phyloP scores from a whole-genome alignment of 2,329 filamentous ascomycete species.

The Penicillium sp. region DNA sequence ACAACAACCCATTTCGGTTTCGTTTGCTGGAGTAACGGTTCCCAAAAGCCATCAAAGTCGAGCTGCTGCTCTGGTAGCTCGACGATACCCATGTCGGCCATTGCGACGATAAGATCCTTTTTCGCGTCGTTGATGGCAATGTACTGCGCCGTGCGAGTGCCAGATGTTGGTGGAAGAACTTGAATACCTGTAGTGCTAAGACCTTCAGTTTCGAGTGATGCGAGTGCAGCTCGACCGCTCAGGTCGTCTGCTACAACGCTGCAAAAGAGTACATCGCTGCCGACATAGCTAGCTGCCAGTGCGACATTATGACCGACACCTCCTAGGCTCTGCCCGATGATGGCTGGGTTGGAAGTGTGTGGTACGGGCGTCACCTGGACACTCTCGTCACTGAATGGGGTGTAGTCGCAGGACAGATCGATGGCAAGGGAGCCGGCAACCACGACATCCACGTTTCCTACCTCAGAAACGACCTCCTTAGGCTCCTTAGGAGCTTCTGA shows the following conservation, averaged over 20 bases:
- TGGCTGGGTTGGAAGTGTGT: conserved; percentile 82
- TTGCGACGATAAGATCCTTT: conserved; percentile 83
- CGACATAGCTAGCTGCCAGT: conserved; percentile 72
- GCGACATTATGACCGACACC: conserved; percentile 93
- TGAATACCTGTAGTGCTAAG: conserved; percentile 67
- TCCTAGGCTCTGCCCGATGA: conserved; percentile 78
- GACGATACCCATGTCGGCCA: conserved; percentile 93
- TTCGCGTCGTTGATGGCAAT: conserved; percentile 81
- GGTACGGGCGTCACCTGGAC: conserved; percentile 43
- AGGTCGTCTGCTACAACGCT: conserved; percentile 79
- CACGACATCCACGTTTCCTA: conserved; percentile 62
- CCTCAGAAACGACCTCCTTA: not conserved
- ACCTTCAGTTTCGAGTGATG: conserved; percentile 58
- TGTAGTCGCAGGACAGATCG: conserved; percentile 81
- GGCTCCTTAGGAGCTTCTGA: no score
- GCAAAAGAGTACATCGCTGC: conserved; percentile 68
- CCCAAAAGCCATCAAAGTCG: conserved; percentile 58
- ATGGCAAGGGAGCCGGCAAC: conserved; percentile 89
- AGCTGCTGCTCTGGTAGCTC: conserved; percentile 45
- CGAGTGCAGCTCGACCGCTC: conserved; percentile 71
- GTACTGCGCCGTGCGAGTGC: conserved; percentile 80
- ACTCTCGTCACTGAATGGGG: conserved; percentile 44
- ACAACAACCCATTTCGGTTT: conserved; percentile 76
- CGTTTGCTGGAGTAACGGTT: conserved; percentile 55
- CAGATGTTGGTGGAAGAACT: conserved; percentile 51